Evolutionary conservation across 2,329 filamentous ascomycete genomes (phyloP).

Genomic region (Fusarium floridanum): DNA sequence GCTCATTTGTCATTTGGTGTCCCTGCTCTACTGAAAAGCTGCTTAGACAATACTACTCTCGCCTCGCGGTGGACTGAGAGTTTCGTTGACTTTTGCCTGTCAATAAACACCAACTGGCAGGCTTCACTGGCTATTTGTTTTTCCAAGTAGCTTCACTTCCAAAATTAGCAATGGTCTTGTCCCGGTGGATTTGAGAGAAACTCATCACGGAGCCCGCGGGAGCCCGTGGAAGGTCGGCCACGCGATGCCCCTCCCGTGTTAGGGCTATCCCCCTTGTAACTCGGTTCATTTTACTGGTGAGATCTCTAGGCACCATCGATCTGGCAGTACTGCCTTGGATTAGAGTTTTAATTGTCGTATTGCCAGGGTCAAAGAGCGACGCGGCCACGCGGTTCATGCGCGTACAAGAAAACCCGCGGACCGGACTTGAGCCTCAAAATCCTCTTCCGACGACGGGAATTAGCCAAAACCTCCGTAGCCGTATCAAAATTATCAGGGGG

Average conservation of each 20-base stretch:
- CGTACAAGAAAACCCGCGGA: neutral
- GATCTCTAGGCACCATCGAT: neutral
- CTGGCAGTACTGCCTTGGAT: neutral
- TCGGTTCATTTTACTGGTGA: neutral
- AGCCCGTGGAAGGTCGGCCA: neutral
- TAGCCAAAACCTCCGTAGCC: neutral
- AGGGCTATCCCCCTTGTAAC: neutral
- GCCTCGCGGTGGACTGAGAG: conserved; percentile 19
- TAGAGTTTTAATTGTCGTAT: neutral
- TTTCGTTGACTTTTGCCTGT: conserved; percentile 10
- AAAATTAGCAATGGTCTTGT: neutral
- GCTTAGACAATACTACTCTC: neutral
- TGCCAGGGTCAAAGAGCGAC: neutral
- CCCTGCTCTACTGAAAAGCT: neutral
- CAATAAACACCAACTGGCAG: neutral
- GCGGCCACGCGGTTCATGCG: neutral
- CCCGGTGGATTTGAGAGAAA: neutral
- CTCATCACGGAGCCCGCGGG: neutral
- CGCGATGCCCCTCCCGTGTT: neutral
- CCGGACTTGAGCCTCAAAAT: neutral
- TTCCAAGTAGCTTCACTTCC: too few species aligned
- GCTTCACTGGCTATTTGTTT: too few species aligned
- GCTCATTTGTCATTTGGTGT: neutral
- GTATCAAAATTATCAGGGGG: neutral
- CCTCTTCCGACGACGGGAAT: neutral